Evolutionary conservation across 140 eudicot genomes (phyloP).

Genomic region (Stevia rebaudiana): DNA sequence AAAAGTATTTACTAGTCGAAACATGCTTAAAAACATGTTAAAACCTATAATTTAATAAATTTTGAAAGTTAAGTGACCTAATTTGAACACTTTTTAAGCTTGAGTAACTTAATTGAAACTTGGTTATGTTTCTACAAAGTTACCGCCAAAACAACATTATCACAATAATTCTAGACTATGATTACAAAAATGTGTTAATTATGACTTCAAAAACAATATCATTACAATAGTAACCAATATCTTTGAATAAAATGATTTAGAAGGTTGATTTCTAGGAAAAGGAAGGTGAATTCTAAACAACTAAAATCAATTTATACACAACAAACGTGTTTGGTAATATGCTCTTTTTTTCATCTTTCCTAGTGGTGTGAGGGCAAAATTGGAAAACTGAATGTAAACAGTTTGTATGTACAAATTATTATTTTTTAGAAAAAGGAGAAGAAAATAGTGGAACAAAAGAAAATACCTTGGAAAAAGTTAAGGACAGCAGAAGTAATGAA

Average conservation of each 20-base stretch:
- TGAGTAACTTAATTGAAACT: no score
- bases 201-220: neutral
- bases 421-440: neutral
- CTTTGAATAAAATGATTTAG: neutral
- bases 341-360: neutral
- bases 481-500: slow-evolving; percentile 83
- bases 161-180: neutral
- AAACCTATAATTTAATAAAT: no score
- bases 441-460: neutral
- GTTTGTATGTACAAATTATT: neutral
- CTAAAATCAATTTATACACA: neutral
- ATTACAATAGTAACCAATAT: neutral
- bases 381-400: neutral
- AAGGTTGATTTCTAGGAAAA: neutral
- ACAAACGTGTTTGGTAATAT: neutral
- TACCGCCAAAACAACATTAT: no score
- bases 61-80: no score
- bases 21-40: no score
- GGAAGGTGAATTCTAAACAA: neutral
- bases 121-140: no score
- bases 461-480: slow-evolving; percentile 72
- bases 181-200: neutral
- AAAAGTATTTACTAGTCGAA: no score
- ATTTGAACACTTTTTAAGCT: no score
- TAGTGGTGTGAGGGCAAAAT: neutral